These are phyloP conservation scores for Trichophyton rubrum DNA, from an alignment of 2,329 filamentous ascomycete species.

Conservation along the genomic window DNA sequence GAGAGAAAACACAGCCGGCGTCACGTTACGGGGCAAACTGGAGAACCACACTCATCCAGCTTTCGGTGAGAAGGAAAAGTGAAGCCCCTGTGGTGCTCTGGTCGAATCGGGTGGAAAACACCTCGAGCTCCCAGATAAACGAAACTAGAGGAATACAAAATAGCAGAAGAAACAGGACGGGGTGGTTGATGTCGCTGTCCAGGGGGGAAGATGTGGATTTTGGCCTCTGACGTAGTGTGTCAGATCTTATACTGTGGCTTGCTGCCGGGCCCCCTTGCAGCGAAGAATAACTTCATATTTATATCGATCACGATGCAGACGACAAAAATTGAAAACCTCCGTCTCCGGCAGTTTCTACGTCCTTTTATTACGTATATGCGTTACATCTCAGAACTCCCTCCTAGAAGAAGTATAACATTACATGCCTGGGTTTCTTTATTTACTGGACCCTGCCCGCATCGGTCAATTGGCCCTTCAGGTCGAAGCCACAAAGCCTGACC, in stretches of 20 bases:
- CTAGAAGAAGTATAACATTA: too few relatives aligned
- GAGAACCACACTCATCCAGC: not conserved
- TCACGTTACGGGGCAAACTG: not conserved
- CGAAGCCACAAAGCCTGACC: too few relatives aligned
- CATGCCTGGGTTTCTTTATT: not conserved
- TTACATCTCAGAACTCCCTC: too few relatives aligned
- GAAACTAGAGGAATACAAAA: not conserved
- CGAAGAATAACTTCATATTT: not conserved
- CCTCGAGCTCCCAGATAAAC: not conserved
- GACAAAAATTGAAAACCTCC: not conserved
- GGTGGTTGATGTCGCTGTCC: not conserved
- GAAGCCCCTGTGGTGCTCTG: not conserved
- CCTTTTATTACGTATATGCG: not conserved
- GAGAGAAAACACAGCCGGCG: not conserved
- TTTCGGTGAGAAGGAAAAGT: not conserved
- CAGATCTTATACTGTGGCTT: not conserved
- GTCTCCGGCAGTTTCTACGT: not conserved
- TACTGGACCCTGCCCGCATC: not conserved
- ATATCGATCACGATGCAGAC: not conserved
- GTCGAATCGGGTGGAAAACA: not conserved
- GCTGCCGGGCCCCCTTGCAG: not conserved
- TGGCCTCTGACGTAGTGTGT: constrained; percentile 3
- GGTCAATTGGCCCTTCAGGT: too few relatives aligned
- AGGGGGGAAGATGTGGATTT: not conserved
- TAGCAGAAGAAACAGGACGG: not conserved